Conservation (phyloP, 2,329 filamentous ascomycete species). For the Sarocladium kiliense region DNA sequence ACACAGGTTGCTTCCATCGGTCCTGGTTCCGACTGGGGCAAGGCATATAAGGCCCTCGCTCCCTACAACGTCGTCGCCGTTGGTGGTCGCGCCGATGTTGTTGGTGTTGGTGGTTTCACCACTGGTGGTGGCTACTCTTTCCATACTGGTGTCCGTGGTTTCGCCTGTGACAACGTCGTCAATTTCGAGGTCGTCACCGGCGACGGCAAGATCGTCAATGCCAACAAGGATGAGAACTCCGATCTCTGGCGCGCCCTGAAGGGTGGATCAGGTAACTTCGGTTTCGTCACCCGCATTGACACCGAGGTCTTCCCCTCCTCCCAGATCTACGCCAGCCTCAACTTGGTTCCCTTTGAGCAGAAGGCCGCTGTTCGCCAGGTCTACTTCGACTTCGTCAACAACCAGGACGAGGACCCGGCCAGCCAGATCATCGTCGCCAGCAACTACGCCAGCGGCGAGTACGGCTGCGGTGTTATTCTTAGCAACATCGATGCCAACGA, state of each 20-base stretch:
- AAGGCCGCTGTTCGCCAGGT: constrained; percentile 20
- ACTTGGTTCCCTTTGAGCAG: constrained; percentile 13
- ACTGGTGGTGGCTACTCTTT: constrained; percentile 16
- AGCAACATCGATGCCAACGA: constrained; percentile 21
- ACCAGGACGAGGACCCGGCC: constrained; percentile 17
- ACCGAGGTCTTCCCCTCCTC: constrained; percentile 25
- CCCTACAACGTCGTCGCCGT: constrained; percentile 30
- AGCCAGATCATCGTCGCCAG: constrained; percentile 24
- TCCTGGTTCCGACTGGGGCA: constrained; percentile 35
- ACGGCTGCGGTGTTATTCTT: constrained; percentile 17
- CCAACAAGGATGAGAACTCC: constrained; percentile 32
- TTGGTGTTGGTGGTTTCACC: constrained; percentile 18
- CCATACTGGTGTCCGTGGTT: constrained; percentile 23
- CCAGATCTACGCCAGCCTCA: constrained; percentile 15
- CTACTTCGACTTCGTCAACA: constrained; percentile 23
- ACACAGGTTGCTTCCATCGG: constrained; percentile 33
- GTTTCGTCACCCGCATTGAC: constrained; percentile 42
- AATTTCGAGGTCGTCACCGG: constrained; percentile 38
- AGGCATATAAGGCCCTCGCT: constrained; percentile 14
- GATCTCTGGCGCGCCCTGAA: constrained; percentile 52
- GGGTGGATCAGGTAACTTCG: constrained; percentile 46
- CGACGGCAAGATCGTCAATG: constrained; percentile 34
- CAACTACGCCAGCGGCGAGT: constrained; percentile 15
- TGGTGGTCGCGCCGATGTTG: constrained; percentile 33
- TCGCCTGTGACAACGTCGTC: constrained; percentile 37